Evolutionary conservation across 345 rosid genomes (phyloP), one percentile per base, ranked within the genome.

Genomic region (Brassica rapa): DNA sequence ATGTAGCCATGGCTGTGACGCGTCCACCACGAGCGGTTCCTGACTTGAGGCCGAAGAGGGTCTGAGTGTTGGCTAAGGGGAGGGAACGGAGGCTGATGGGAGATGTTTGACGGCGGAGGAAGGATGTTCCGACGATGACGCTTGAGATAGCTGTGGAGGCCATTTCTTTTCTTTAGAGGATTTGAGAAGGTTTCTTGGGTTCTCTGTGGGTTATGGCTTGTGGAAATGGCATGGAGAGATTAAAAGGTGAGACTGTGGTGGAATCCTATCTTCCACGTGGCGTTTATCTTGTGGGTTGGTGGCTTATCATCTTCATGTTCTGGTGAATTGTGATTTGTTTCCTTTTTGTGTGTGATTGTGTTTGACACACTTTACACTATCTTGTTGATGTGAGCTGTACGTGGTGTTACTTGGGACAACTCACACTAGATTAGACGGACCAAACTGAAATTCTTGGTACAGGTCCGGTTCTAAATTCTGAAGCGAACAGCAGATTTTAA

Each of bases 231-330:
- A 80, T 71, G 89, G 80, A 53, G 12, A 8, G 71, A 5, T 55
- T 70, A 55, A 71, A 71, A 19, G 68, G 76, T 77, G 64, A 66
- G 77, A 14, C 37, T 70, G 49, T 10, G 61, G 76, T 67, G 39
- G 55, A 69, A 80, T 11, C 83, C 77, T 81, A 87, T 85, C 85
- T 82, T 84, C 86, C 92, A 89, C 87, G 87, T 90, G 98, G 89
- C 97, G 76, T 6, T 1, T 8, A 55, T 19, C 8, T 29, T 37
- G 80, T 85, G 88, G 86, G 12, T 72, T 15, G 41, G 2, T 68
- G 43, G 84, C 61, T 89, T 92, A 90, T 90, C 69, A 1, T 65
- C 77, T n/a, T 30, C 3, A 4, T 7, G n/a, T 61, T 35, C 55
- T n/a, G 57, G 32, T 49, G 69, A 51, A 37, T 71, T 15, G 68